These are phyloP conservation scores for Xylaria cubensis DNA, from an alignment of 495 filamentous ascomycete species.

Conservation along the genomic window DNA sequence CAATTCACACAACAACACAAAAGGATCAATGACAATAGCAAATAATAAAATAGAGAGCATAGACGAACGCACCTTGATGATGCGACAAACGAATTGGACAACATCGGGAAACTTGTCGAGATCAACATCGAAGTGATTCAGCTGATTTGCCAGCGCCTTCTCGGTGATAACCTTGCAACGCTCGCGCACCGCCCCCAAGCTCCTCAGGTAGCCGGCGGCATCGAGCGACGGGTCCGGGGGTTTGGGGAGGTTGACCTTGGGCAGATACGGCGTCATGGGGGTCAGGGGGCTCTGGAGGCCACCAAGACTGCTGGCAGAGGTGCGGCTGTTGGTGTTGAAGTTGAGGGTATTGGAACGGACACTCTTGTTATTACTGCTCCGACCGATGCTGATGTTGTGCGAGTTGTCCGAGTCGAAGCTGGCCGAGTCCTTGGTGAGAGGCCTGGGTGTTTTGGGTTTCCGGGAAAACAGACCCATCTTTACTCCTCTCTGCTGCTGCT, in stretches of 20 bases:
- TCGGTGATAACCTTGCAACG: conserved; percentile 73
- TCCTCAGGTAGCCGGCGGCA: conserved; percentile 89
- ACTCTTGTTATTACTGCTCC: conserved; percentile 35
- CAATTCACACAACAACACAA: background rate
- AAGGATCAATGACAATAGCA: background rate
- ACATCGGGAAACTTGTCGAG: conserved; percentile 86
- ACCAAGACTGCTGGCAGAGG: conserved; percentile 48
- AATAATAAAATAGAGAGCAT: background rate
- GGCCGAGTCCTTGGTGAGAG: conserved; percentile 43
- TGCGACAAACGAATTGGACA: conserved; percentile 89
- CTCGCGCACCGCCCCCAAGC: conserved; percentile 87
- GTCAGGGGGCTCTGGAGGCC: conserved; percentile 47
- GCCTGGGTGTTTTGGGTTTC: conserved; percentile 55
- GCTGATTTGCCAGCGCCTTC: conserved; percentile 77
- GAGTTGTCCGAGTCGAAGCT: conserved; percentile 46
- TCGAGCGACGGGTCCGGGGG: conserved; percentile 90
- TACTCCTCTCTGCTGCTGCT: background rate
- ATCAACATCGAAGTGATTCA: conserved; percentile 92
- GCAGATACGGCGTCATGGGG: conserved; percentile 46
- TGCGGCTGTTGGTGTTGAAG: conserved; percentile 36
- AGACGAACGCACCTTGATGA: conserved; percentile 81
- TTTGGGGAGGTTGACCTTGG: conserved; percentile 74
- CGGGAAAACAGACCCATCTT: conserved; percentile 60
- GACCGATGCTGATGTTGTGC: conserved; percentile 37
- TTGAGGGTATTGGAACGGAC: conserved; percentile 30